Base-by-base conservation (phyloP, 2,329 filamentous ascomycete genomes). In the Colletotrichum costaricense region DNA sequence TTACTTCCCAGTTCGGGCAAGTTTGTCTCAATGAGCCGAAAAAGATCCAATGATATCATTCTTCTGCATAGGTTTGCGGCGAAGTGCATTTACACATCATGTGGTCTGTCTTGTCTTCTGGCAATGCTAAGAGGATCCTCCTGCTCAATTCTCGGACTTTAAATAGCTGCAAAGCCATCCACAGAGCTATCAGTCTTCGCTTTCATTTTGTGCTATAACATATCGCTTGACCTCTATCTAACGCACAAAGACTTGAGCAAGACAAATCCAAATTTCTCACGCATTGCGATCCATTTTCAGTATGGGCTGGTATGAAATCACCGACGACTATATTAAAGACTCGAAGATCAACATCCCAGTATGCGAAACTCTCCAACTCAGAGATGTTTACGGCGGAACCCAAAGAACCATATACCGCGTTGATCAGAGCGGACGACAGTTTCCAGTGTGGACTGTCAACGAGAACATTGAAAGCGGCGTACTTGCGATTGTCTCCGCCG, bases 401-500 rank as follows among this genome's bases (percentile, higher is more conserved):
- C 54, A 46, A 19, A 12, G 30, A 12, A 70, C 67, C 5, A 60
- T 70, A n/a, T 60, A 70, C 30, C 67, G 67, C n/a, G 7, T 58
- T n/a, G 67, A 70, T 33, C 38, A 42, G 28, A 22, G 35, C 14
- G 60, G 62, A 19, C 54, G 42, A 5, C n/a, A n/a, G 19, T 26
- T 58, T 2, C 60, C 67, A 28, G 22, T 65, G 14, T 70, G 67
- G 67, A 42, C 35, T 8, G 14, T 65, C n/a, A 55, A 57, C n/a
- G 49, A 64, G 38, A 54, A 42, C 22, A 28, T 49, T 12, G 26
- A 60, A 7, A 38, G 42, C 3, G 52, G 52, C n/a, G 26, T 38
- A 11, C 35, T 55, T 26, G 42, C 62, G 14, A 22, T 70, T 52
- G 12, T 58, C 16, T 59, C 64, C 30, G 60, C 60, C 5, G 55